A percentile compares a stretch with the other conserved stretches of the same genome.
Evolutionary conservation across 2,329 filamentous ascomycete species (phyloP).

Genomic region (Colletotrichum sp.): DNA sequence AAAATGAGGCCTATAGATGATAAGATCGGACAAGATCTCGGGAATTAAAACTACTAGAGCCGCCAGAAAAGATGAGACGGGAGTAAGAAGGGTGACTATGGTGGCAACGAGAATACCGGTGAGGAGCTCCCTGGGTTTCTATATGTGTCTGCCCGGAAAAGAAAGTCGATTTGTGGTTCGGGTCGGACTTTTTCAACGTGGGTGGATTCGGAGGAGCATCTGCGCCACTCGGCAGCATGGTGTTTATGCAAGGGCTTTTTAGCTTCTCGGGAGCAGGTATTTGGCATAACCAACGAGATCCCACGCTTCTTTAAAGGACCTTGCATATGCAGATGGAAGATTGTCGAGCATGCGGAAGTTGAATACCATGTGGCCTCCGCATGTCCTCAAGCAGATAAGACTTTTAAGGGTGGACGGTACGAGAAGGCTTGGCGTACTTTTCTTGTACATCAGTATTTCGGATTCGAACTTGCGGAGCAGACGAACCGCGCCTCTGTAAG

Average conservation of each 20-base stretch:
- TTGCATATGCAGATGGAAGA: not conserved
- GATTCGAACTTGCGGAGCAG: fast-evolving
- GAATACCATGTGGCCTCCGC: not conserved
- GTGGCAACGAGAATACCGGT: not conserved
- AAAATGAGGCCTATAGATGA: not conserved
- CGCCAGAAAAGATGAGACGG: not conserved
- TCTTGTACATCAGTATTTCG: not conserved
- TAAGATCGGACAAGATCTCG: not conserved
- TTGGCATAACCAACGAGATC: not conserved
- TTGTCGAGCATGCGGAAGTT: not conserved
- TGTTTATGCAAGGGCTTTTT: not conserved
- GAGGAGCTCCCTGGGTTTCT: not conserved
- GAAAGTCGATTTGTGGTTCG: not conserved
- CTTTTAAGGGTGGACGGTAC: too few relatives aligned
- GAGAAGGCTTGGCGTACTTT: not conserved
- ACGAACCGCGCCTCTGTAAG: not conserved
- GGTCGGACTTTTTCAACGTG: not conserved
- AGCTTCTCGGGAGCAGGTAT: not conserved
- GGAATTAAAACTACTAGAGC: not conserved
- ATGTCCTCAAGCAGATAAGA: too few relatives aligned
- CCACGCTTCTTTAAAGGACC: not conserved
- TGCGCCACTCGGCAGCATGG: not conserved
- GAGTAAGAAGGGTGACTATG: not conserved
- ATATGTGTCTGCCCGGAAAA: not conserved
- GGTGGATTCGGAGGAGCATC: not conserved